Percentiles rank a stretch among this genome's conserved stretches.
Evolutionary conservation across 345 rosid genomes (phyloP).

Genomic region (Corchorus olitorius): DNA sequence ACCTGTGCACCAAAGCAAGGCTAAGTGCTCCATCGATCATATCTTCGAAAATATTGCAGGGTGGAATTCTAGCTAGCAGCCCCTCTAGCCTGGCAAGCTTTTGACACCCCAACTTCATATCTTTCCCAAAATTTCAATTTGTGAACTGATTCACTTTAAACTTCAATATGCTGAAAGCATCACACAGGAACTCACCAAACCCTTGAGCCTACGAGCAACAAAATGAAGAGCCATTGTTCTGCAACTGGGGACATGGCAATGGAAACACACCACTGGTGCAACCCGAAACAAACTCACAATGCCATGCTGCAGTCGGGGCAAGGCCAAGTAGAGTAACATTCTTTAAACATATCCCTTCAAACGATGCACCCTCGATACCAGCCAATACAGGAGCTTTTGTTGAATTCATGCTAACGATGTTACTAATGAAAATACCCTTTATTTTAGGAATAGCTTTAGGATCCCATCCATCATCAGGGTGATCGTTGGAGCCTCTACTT

Average conservation of each 20-base stretch:
- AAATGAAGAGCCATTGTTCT: slow-evolving; percentile 38
- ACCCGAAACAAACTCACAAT: slow-evolving; percentile 81
- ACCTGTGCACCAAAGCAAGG: slow-evolving; percentile 12
- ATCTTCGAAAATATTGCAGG: neutral
- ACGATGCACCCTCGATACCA: slow-evolving; percentile 69
- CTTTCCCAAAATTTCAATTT: neutral
- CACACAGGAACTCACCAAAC: slow-evolving; percentile 6
- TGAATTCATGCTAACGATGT: slow-evolving; percentile 68
- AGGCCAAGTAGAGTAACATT: slow-evolving; percentile 69
- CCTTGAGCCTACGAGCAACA: slow-evolving; percentile 43
- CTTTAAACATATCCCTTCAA: slow-evolving; percentile 72
- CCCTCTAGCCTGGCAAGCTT: neutral
- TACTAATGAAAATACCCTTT: slow-evolving; percentile 61
- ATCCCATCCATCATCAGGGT: slow-evolving; percentile 89
- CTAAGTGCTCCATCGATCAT: neutral
- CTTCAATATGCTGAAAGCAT: slow-evolving; percentile 11
- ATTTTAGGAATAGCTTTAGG: slow-evolving; percentile 73
- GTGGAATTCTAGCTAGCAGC: neutral
- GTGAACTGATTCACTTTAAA: slow-evolving; percentile 6
- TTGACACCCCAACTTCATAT: neutral
- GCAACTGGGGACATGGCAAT: slow-evolving; percentile 68
- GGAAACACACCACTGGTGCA: slow-evolving; percentile 59
- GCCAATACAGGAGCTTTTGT: slow-evolving; percentile 72
- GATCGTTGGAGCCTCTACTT: slow-evolving; percentile 91
- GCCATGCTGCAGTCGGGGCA: slow-evolving; percentile 56